Evolutionary conservation across 345 rosid species (phyloP), one percentile per base, ranked within the genome.

Genomic region (Eucalyptus albens): DNA sequence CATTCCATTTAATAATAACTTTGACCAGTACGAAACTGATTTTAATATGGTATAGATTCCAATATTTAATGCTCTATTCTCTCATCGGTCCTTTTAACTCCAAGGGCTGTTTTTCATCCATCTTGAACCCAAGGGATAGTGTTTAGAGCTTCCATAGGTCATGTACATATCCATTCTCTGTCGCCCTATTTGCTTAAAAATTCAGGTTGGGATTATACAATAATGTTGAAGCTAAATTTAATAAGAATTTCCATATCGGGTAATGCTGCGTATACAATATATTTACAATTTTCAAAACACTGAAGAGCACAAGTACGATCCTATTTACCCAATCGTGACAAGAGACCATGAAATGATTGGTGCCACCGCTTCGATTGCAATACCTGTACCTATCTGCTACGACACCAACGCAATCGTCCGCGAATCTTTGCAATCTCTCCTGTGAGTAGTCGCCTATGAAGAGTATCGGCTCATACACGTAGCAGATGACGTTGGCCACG

Each of bases 331-430:
- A 90, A 40, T 90, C 91, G 21, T 90, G 91, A 81, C 89, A 90
- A 37, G 91, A 81, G 50, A 60, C 50, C 89, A 94, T 89, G 55
- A 96, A 94, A 91, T 96, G 97, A 67, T 96, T 96, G 5, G 95
- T 94, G 0, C 97, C 96, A 7, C 37, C 56, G 91, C 94, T 94
- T 90, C 93, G 86, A 55, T 96, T 96, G 97, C 97, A 94, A 69
- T 91, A 94, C 19, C 92, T 91, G 88, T 95, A 91, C 87, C 93
- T 93, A 11, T 67, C 51, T 55, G 80, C 80, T 16, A 69, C 42
- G 42, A 69, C 6, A 6, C 80, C 12, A 33, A 69, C 5, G 42
- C 19, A 69, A 69, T 69, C 80, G 4, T 6, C 11, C 11, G 95
- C 87, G 22, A 69, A 16, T 69, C 80, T 67, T 11, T 67, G 80